phyloP scores from a whole-genome alignment of 306 rosid genomes.

The Lupinus albus region DNA sequence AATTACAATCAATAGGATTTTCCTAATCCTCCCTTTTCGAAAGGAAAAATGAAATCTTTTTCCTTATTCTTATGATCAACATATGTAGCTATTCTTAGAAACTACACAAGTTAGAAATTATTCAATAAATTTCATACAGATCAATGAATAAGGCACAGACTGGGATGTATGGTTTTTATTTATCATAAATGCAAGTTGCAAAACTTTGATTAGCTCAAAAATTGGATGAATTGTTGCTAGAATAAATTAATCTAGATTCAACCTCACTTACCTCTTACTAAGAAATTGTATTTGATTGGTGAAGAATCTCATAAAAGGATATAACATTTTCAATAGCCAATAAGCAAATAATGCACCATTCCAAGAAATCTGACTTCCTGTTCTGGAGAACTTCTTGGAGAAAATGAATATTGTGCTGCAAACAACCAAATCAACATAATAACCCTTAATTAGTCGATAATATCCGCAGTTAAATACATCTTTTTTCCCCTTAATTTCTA shows the following conservation, averaged over 20 bases:
- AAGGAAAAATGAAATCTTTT: too few species aligned
- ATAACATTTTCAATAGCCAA: conserved; percentile 78
- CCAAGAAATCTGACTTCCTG: conserved; percentile 93
- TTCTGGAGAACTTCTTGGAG: conserved; percentile 94
- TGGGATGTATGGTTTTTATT: conserved; percentile 24
- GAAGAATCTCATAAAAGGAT: conserved; percentile 80
- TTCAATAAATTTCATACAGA: conserved; percentile 33
- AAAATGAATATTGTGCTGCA: conserved; percentile 98
- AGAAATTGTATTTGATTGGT: conserved; percentile 56
- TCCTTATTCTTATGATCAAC: neutral
- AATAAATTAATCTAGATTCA: conserved; percentile 38
- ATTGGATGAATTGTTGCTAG: conserved; percentile 34
- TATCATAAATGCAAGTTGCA: conserved; percentile 22
- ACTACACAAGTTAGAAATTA: conserved; percentile 21
- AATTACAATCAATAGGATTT: too few species aligned
- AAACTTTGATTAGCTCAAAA: conserved; percentile 38
- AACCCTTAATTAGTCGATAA: conserved; percentile 15
- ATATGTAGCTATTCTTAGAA: conserved; percentile 10
- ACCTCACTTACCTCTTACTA: conserved; percentile 37
- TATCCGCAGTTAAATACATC: conserved; percentile 3
- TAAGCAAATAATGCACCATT: conserved; percentile 93
- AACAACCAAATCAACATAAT: conserved; percentile 28
- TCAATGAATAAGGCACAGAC: neutral
- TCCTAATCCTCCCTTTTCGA: too few species aligned
- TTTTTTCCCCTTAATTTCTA: too few species aligned